Base-by-base conservation (phyloP, 768 basidiomycete species). In the Grammothele lineata region DNA sequence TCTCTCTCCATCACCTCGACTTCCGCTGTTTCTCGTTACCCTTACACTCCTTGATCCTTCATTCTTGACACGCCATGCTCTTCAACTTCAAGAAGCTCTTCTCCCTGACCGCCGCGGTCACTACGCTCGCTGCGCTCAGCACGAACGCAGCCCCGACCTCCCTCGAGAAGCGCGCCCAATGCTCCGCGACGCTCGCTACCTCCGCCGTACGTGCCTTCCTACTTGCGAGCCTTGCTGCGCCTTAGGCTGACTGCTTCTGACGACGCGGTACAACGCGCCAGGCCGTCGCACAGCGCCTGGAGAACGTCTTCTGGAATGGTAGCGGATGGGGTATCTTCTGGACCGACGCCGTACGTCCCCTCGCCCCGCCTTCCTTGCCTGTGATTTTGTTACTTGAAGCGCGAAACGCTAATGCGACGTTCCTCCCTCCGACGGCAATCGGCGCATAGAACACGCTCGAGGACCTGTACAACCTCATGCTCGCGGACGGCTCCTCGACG, bases 401-500 rank as follows among this genome's bases (percentile, higher is more conserved):
- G 35, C 5, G 10, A 4, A 24, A 7, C 18, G 9, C 25, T 19
- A n/a, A n/a, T n/a, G n/a, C n/a, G 30, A 45, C n/a, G n/a, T n/a
- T n/a, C n/a, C n/a, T n/a, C n/a, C n/a, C n/a, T n/a, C n/a, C n/a
- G n/a, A n/a, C 34, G n/a, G n/a, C 17, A 6, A 25, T 7, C 5
- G 4, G 37, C 5, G n/a, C 15, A 18, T 38, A 80, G 78, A 81
- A 80, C 52, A 69, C 77, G 5, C 53, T 78, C 24, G 79, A 80
- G 55, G 77, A 80, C 52, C 58, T 80, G 12, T 76, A 80, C 53
- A 80, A 78, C 59, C 61, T 80, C 42, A 80, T 80, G 79, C 68
- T 80, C 11, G 72, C 70, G 11, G 72, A 72, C 4, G 69, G 67
- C 12, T 66, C 63, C 3, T 57, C 75, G 46, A 61, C 71, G 14